phyloP scores from a whole-genome alignment of 23 red algal species.

The Gracilariopsis chorda region DNA sequence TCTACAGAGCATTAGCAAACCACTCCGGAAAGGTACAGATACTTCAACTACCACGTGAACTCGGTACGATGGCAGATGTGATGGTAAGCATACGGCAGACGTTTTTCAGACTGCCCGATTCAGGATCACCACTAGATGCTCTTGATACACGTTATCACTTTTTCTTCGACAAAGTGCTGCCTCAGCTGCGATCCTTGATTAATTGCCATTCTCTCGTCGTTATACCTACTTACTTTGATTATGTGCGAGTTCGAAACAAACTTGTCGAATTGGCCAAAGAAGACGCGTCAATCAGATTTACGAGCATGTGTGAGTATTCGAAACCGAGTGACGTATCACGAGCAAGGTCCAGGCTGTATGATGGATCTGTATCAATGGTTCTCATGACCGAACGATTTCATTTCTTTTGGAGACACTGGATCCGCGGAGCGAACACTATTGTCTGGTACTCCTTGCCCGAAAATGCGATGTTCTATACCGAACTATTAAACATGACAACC shows the following conservation, averaged over 20 bases:
- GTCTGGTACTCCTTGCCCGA: slow-evolving; percentile 73
- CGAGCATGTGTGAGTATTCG: slow-evolving; percentile 81
- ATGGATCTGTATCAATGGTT: slow-evolving; percentile 58
- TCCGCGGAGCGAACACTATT: slow-evolving; percentile 67
- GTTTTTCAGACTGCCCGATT: slow-evolving; percentile 53
- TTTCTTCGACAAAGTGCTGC: slow-evolving; percentile 39
- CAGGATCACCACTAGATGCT: not conserved
- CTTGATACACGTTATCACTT: slow-evolving; percentile 42
- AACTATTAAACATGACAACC: slow-evolving; percentile 73
- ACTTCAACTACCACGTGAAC: not conserved
- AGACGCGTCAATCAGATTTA: slow-evolving; percentile 41
- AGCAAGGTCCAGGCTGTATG: slow-evolving; percentile 45
- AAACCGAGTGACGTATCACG: slow-evolving; percentile 54
- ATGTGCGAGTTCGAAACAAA: slow-evolving; percentile 75
- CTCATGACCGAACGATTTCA: slow-evolving; percentile 83
- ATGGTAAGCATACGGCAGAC: slow-evolving; percentile 31
- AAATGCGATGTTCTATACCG: slow-evolving; percentile 59
- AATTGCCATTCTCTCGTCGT: slow-evolving; percentile 38
- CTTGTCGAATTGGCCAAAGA: slow-evolving; percentile 41
- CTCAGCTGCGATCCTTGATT: not conserved
- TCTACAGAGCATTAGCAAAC: slow-evolving; percentile 30
- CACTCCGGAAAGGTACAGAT: slow-evolving; percentile 17
- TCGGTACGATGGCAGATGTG: slow-evolving; percentile 37
- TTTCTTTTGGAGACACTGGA: slow-evolving; percentile 73
- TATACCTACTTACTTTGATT: slow-evolving; percentile 85